phyloP scores from a whole-genome alignment of 805 yeast species.

The Blastobotrys chiropterorum region DNA sequence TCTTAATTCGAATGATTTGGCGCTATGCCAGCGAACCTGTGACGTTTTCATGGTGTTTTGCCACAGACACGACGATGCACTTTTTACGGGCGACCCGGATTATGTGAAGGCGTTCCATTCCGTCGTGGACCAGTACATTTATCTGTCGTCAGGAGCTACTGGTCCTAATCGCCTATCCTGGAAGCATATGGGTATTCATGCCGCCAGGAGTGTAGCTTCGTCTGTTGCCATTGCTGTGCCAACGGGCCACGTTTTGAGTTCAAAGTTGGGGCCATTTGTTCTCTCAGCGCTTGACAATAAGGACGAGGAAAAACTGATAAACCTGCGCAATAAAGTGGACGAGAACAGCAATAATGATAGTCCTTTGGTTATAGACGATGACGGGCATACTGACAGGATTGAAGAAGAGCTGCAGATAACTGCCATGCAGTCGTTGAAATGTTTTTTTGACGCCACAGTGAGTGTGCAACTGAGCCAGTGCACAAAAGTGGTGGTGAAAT shows the following conservation, averaged over 20 bases:
- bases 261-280: conserved; percentile 18
- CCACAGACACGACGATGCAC: conserved; percentile 49
- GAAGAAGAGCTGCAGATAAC: conserved; percentile 11
- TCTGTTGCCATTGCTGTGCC: conserved; percentile 29
- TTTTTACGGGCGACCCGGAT: conserved; percentile 58
- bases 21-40: conserved; percentile 42
- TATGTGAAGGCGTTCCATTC: conserved; percentile 45
- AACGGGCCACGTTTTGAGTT: conserved; percentile 20
- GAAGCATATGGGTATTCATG: conserved; percentile 33
- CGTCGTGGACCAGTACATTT: conserved; percentile 20
- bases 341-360: neutral
- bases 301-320: neutral
- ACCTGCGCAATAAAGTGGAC: neutral
- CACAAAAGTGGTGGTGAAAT: conserved; percentile 46
- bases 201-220: conserved; percentile 32
- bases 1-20: conserved; percentile 51
- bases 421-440: conserved; percentile 40
- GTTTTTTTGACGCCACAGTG: conserved; percentile 59
- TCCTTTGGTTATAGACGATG: conserved; percentile 14
- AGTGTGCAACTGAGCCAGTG: conserved; percentile 54
- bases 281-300: conserved; percentile 13
- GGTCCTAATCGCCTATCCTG: conserved; percentile 17
- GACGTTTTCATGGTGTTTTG: conserved; percentile 36
- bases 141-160: conserved; percentile 2
- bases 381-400: conserved; percentile 28